These are phyloP conservation scores for Colletotrichum tanaceti DNA, from an alignment of 2,329 filamentous ascomycete species.

Conservation along the genomic window DNA sequence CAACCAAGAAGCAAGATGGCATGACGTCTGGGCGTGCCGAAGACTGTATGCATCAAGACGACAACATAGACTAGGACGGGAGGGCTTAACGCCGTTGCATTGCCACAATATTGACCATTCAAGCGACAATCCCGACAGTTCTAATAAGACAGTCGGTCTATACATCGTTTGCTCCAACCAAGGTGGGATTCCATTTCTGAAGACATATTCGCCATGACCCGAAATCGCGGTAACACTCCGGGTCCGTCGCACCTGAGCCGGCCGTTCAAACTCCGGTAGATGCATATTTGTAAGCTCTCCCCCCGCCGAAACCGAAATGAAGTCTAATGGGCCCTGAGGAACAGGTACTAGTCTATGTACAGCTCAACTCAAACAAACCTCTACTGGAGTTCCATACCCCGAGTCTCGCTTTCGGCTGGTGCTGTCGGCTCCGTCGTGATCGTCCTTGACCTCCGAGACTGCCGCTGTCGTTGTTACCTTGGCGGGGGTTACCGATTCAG, in stretches of 20 bases:
- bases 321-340: no score
- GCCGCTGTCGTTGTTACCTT: neutral
- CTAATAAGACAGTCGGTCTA: neutral
- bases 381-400: slow-evolving; percentile 40
- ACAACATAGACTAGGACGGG: neutral
- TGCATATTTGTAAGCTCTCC: neutral
- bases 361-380: slow-evolving; percentile 14
- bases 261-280: slow-evolving; percentile 4
- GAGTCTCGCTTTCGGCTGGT: slow-evolving; percentile 42
- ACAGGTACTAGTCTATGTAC: neutral
- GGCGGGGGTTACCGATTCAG: slow-evolving; percentile 4
- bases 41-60: neutral
- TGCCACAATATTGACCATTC: neutral
- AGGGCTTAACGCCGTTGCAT: neutral
- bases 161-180: neutral
- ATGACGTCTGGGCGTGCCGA: neutral
- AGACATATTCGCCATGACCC: slow-evolving; percentile 14
- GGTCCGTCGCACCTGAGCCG: neutral
- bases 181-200: neutral
- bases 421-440: slow-evolving; percentile 49
- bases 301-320: no score
- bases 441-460: slow-evolving; percentile 42
- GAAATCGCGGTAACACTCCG: slow-evolving; percentile 5
- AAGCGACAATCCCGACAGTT: neutral
- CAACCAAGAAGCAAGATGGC: neutral